Evolutionary conservation across 768 basidiomycete species (phyloP), one percentile per base, ranked within the genome.

Genomic region (Psilocybe subaeruginosa): DNA sequence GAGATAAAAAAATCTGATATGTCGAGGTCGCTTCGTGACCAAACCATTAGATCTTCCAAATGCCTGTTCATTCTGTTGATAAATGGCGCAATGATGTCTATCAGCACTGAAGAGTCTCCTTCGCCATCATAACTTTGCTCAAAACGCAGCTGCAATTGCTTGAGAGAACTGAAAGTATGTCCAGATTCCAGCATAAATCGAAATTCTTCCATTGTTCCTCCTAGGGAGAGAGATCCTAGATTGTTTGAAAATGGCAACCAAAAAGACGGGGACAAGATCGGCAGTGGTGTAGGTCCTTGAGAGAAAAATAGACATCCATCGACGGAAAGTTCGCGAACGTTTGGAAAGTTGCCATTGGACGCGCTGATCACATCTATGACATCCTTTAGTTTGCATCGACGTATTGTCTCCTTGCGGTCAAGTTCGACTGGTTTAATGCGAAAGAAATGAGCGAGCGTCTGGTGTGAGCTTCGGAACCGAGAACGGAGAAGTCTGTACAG

Each of bases 241-340:
- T 47, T 46, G 14, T 9, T 9, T 5, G 41, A 17, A 17, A 56
- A 46, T 2, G 55, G 29, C 12, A n/a, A 19, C 55, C 55, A 56
- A 16, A 56, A 56, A 12, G 45, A 46, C 30, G 49, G n/a, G 8
- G 49, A 51, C 11, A 51, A 14, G 4, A 9, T 30, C 4, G 30
- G 31, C n/a, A 56, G 45, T 9, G 54, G 41, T 9, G 45, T 56
- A 19, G 43, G 30, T 27, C 27, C 3, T 31, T 46, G 45, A 2
- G 45, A n/a, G 29, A 30, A 46, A 41, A 46, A 45, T 11, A 46
- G 23, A 46, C 23, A 45, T 29, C 41, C 55, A 43, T 46, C n/a
- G 27, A 56, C n/a, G 16, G 39, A 56, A 46, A 51, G 49, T 51
- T 51, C 49, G 8, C 49, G 49, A 31, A 51, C 29, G 29, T 51